Evolutionary conservation across 768 basidiomycete species (phyloP), one percentile per base, ranked within the genome.

Genomic region (Tulasnella calospora): DNA sequence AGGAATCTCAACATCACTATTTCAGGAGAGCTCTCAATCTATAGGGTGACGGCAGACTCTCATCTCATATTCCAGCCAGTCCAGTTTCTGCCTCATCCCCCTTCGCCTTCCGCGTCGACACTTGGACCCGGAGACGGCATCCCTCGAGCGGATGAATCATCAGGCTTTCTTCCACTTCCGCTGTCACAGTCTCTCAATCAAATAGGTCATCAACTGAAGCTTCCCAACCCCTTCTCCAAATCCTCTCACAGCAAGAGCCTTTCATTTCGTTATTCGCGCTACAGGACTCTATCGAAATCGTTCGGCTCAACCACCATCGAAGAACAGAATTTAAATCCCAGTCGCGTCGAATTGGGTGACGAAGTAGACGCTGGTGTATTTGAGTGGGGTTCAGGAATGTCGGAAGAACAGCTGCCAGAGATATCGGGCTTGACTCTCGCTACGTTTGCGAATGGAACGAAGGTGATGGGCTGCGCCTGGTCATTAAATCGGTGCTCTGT

Each of bases 201-300:
- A 69, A 46, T 76, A 19, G 38, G 44, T 27, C 75, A 76, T 13
- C 74, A 76, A 69, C 40, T 87, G 0, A 71, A 81, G 23, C 84
- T 92, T n/a, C 86, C 91, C 9, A 91, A 90, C 79, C 88, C 90
- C 3, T 90, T 93, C 85, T 93, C 90, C 82, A 46, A 27, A 40
- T 7, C 70, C 36, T 71, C 77, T 23, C 40, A 47, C 36, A 51
- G 75, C 15, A 67, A 44, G 13, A 71, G 77, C 44, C 21, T 78
- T 27, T 78, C 77, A 33, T 69, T 40, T 46, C 77, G 77, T 15
- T 78, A 46, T 71, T 73, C 69, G 36, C 77, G 77, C n/a, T 78
- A 41, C 33, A 67, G 17, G 12, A 69, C 67, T 21, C 13, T 51
- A 36, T 70, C 30, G 36, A 86, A 82, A n/a, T 88, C 89, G n/a